phyloP scores from a whole-genome alignment of 768 basidiomycete genomes.

The Amanita brunnescens region DNA sequence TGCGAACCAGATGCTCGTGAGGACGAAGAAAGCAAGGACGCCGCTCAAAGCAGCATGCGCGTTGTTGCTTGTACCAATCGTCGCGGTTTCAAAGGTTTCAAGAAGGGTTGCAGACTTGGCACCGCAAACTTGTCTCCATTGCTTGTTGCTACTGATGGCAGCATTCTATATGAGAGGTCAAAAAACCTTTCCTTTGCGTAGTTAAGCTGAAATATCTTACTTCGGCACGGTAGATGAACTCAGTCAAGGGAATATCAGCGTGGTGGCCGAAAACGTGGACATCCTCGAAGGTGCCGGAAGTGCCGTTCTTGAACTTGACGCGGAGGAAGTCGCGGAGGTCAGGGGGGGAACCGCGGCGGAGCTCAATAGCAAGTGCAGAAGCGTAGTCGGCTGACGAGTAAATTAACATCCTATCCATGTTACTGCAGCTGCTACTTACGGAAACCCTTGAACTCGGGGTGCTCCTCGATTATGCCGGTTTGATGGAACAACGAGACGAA shows the following conservation, averaged over 20 bases:
- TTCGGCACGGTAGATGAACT: slow-evolving; percentile 79
- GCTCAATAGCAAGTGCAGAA: slow-evolving; percentile 70
- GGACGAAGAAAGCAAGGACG: slow-evolving; percentile 28
- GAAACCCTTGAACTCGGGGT: slow-evolving; percentile 53
- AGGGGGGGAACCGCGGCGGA: slow-evolving; percentile 65
- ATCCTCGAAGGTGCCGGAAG: slow-evolving; percentile 49
- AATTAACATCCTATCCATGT: neutral
- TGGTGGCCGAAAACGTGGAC: slow-evolving; percentile 69
- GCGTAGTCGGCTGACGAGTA: slow-evolving; percentile 54
- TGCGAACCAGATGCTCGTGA: slow-evolving; percentile 30
- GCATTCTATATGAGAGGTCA: slow-evolving; percentile 27
- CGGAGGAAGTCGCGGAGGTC: slow-evolving; percentile 77
- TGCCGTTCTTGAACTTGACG: slow-evolving; percentile 83
- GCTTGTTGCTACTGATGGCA: slow-evolving; percentile 46
- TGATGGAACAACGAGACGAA: slow-evolving; percentile 85
- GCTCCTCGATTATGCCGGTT: slow-evolving; percentile 48
- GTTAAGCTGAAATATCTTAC: slow-evolving; percentile 30
- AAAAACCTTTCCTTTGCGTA: neutral
- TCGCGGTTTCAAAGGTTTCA: slow-evolving; percentile 19
- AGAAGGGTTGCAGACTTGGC: slow-evolving; percentile 16
- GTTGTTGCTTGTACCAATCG: slow-evolving; percentile 14
- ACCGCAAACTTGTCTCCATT: slow-evolving; percentile 43
- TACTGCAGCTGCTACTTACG: slow-evolving; percentile 36
- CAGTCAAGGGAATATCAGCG: slow-evolving; percentile 72
- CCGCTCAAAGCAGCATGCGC: slow-evolving; percentile 26